phyloP scores from a whole-genome alignment of 257 asterid species.

The Fraxinus americana region DNA sequence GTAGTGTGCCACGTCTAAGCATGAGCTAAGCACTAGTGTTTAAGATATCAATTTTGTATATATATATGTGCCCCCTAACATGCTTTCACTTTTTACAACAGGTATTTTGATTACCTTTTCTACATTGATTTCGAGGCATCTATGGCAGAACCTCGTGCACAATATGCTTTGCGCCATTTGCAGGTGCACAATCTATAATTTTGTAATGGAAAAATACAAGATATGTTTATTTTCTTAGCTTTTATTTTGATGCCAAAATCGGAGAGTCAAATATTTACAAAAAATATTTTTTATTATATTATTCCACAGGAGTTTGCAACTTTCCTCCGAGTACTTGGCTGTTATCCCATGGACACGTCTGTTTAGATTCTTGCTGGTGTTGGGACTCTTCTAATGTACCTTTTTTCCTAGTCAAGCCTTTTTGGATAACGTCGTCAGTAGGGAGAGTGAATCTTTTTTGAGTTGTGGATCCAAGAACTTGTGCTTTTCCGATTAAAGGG shows the following conservation, averaged over 20 bases:
- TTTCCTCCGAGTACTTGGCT: constrained; percentile 33
- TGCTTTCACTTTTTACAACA: constrained; percentile 21
- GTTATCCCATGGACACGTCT: constrained; percentile 26
- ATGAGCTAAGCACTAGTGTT: too few species aligned
- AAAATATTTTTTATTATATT: neutral
- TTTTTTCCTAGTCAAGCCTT: neutral
- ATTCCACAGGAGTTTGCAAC: constrained; percentile 23
- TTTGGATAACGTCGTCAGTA: neutral
- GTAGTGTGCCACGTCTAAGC: too few species aligned
- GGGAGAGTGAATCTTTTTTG: neutral
- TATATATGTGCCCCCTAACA: neutral
- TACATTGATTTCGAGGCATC: constrained; percentile 69
- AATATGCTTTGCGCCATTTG: constrained; percentile 49
- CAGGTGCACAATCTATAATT: constrained; percentile 26
- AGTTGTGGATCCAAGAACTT: neutral
- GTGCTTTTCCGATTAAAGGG: neutral
- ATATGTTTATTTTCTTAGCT: neutral
- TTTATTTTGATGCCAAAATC: neutral
- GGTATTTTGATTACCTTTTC: constrained; percentile 56
- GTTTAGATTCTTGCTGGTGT: neutral
- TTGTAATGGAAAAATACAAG: neutral
- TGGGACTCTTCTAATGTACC: neutral
- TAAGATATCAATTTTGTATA: too few species aligned
- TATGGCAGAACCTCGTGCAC: constrained; percentile 58
- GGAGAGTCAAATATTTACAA: neutral